Conservation (phyloP, 2,329 filamentous ascomycete species). For the Alternaria novae-zelandiae region DNA sequence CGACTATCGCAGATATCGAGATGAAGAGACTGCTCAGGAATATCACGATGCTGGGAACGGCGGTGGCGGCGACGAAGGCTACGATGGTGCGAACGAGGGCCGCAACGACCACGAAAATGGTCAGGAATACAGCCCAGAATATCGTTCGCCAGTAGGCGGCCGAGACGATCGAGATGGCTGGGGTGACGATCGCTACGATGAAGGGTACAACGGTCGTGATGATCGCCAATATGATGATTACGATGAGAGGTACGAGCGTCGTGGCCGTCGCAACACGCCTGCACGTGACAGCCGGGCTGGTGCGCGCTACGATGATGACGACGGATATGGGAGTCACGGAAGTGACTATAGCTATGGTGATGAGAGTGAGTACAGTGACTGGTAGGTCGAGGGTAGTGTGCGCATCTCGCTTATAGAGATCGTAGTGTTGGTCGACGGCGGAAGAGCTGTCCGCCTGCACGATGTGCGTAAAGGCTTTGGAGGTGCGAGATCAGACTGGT, state of each 20-base stretch:
- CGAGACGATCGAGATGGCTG: not conserved
- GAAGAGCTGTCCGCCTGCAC: not conserved
- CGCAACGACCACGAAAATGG: not conserved
- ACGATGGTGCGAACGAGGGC: not conserved
- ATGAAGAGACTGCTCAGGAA: not conserved
- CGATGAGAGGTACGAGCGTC: not conserved
- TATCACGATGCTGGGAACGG: not conserved
- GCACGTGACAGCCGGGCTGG: not conserved
- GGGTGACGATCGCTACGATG: not conserved
- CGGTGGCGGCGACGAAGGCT: not conserved
- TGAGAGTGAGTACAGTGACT: not conserved
- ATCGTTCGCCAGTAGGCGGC: not conserved
- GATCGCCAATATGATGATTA: no score
- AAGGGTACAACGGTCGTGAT: not conserved
- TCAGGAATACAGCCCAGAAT: not conserved
- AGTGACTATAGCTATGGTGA: not conserved
- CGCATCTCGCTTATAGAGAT: not conserved
- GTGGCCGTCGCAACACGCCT: not conserved
- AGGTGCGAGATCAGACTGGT: not conserved
- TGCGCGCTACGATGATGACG: not conserved
- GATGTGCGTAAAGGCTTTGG: not conserved
- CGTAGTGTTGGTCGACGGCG: not conserved
- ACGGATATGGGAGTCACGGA: not conserved
- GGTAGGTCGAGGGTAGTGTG: not conserved
- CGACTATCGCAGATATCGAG: not conserved